Percentiles rank a stretch among this genome's conserved stretches.
Evolutionary conservation across 805 yeast species (phyloP).

Genomic region (Yamadazyma akitaensis): DNA sequence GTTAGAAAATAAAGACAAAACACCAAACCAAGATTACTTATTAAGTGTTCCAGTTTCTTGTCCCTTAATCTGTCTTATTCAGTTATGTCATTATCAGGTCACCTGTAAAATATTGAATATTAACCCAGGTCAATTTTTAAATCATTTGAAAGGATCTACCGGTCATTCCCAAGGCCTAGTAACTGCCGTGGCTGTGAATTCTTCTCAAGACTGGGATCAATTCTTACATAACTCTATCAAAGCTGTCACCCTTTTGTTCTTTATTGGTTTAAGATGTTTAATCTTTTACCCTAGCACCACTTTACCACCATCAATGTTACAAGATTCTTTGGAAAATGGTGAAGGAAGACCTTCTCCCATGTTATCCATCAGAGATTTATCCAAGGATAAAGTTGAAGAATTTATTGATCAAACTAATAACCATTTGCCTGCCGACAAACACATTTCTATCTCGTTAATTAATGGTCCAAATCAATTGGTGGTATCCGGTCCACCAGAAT

Average conservation of each 20-base stretch:
- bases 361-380: constrained; percentile 90
- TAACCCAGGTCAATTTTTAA: constrained; percentile 84
- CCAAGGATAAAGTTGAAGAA: constrained; percentile 71
- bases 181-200: constrained; percentile 88
- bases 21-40: constrained; percentile 87
- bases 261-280: constrained; percentile 89
- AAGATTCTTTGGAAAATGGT: constrained; percentile 87
- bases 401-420: constrained; percentile 85
- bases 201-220: constrained; percentile 78
- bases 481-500: constrained; percentile 97
- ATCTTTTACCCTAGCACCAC: constrained; percentile 90
- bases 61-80: constrained; percentile 96
- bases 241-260: constrained; percentile 83
- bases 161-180: constrained; percentile 92
- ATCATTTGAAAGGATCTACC: constrained; percentile 67
- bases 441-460: constrained; percentile 82
- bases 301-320: constrained; percentile 86
- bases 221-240: constrained; percentile 69
- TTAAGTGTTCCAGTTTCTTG: constrained; percentile 91
- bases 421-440: constrained; percentile 89
- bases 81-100: constrained; percentile 87
- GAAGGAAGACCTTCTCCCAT: constrained; percentile 98
- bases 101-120: constrained; percentile 81
- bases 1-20: constrained; percentile 79
- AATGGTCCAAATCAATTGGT: constrained; percentile 97